Conservation (phyloP, 441 rosid species). For the Arabidopsis hybrid region DNA sequence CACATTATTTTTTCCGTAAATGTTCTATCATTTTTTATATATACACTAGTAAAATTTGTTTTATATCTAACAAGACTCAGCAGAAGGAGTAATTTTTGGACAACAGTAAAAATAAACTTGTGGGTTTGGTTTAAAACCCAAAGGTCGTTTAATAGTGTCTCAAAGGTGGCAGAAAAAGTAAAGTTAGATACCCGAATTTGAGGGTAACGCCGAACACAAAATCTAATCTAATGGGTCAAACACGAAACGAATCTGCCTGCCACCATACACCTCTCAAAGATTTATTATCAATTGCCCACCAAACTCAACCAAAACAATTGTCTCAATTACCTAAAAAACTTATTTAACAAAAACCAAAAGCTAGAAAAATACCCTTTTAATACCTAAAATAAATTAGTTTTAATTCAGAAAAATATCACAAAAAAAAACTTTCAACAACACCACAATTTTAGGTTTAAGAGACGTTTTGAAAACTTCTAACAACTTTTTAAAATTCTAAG, state of each 20-base stretch:
- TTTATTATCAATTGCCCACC: slow-evolving; percentile 30
- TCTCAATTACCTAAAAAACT: slow-evolving; percentile 31
- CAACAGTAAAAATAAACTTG: not conserved
- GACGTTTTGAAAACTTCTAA: not conserved
- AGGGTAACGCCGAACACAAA: slow-evolving; percentile 40
- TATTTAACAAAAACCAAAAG: not conserved
- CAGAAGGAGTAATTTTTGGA: not conserved
- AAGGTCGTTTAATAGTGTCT: slow-evolving; percentile 22
- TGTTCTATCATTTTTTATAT: not conserved
- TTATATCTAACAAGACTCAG: not conserved
- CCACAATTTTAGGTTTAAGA: not conserved
- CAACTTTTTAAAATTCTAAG: not conserved
- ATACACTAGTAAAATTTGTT: not conserved
- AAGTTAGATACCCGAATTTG: slow-evolving; percentile 37
- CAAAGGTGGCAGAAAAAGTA: slow-evolving; percentile 30
- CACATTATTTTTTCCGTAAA: not conserved
- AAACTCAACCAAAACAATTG: slow-evolving; percentile 41
- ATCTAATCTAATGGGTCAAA: slow-evolving; percentile 41
- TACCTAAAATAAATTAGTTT: not conserved
- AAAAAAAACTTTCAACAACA: not conserved
- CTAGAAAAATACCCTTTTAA: not conserved
- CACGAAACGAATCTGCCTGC: slow-evolving; percentile 41
- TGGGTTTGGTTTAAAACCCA: not conserved
- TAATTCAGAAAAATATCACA: not conserved
- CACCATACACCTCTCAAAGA: slow-evolving; percentile 20